Conservation (phyloP, 805 yeast species). For the Henningerozyma blattae region DNA sequence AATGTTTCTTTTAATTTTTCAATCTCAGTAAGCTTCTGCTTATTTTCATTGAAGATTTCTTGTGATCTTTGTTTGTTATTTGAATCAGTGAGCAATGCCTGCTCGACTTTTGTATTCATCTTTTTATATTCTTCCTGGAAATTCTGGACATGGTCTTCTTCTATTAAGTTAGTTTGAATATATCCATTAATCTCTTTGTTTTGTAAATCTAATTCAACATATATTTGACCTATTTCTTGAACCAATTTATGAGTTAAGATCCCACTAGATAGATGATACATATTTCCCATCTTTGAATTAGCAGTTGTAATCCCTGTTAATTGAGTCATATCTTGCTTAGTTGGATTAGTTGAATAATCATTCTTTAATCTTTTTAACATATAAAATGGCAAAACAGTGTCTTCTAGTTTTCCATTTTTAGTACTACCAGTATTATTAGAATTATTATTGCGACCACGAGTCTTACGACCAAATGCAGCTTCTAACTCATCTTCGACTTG, state of each 20-base stretch:
- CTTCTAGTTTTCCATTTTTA: conserved; percentile 1
- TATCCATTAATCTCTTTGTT: conserved; percentile 36
- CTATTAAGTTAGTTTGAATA: conserved; percentile 27
- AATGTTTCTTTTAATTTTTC: conserved; percentile 19
- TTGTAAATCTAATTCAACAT: conserved; percentile 32
- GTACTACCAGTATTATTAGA: conserved; percentile 3
- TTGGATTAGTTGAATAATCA: conserved; percentile 60
- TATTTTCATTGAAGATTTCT: conserved; percentile 21
- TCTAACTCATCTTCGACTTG: conserved; percentile 32
- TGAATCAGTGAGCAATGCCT: conserved; percentile 14
- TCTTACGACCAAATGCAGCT: conserved; percentile 23
- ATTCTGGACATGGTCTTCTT: conserved; percentile 33
- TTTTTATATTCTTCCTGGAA: conserved; percentile 33
- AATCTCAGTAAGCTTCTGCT: conserved; percentile 16
- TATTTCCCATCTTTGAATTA: conserved; percentile 23
- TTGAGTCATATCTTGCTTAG: conserved; percentile 38
- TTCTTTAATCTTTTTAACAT: conserved; percentile 49
- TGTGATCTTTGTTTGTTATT: conserved; percentile 20
- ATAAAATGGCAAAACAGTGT: conserved; percentile 30
- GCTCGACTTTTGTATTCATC: conserved; percentile 36
- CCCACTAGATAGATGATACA: conserved; percentile 25
- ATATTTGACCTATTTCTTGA: conserved; percentile 39
- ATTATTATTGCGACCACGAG: conserved; percentile 12
- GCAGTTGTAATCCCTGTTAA: conserved; percentile 39
- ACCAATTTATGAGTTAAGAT: conserved; percentile 54